phyloP scores from a whole-genome alignment of 257 asterid species.

The Ophiorrhiza pumila region DNA sequence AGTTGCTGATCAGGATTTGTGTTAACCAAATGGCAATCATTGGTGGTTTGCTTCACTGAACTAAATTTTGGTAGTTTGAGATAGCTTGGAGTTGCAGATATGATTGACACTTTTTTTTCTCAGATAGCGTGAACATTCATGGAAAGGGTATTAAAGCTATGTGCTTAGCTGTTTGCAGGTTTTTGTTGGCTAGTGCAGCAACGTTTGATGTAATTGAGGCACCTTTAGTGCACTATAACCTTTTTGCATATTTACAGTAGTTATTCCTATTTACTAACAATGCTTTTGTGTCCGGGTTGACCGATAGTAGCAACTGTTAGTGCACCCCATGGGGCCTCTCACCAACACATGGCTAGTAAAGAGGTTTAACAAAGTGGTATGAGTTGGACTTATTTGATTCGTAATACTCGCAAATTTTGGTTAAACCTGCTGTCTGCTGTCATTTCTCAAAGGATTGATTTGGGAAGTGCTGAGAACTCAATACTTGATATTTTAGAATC shows the following conservation, averaged over 20 bases:
- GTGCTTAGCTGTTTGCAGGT: not conserved
- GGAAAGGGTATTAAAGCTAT: conserved; percentile 9
- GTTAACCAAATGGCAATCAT: not conserved
- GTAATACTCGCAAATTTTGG: not conserved
- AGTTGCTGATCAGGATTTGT: not conserved
- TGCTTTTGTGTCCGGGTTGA: no score
- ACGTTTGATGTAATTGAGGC: not conserved
- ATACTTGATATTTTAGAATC: not conserved
- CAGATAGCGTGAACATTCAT: not conserved
- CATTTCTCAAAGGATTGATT: not conserved
- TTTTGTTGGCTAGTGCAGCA: not conserved
- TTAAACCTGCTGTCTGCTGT: not conserved
- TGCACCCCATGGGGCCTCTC: no score
- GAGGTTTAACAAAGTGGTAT: not conserved
- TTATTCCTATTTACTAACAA: not conserved
- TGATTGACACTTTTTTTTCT: not conserved
- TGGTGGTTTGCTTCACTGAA: not conserved
- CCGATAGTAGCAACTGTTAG: no score
- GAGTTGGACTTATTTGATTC: conserved; percentile 8
- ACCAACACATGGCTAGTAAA: no score
- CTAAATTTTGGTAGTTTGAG: not conserved
- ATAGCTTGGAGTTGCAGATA: not conserved
- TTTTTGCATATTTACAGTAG: not conserved
- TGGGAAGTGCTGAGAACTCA: not conserved
- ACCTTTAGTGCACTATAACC: not conserved